Base-by-base conservation (phyloP, 1,284 basidiomycete species). In the Leccinum cinnamomeum region DNA sequence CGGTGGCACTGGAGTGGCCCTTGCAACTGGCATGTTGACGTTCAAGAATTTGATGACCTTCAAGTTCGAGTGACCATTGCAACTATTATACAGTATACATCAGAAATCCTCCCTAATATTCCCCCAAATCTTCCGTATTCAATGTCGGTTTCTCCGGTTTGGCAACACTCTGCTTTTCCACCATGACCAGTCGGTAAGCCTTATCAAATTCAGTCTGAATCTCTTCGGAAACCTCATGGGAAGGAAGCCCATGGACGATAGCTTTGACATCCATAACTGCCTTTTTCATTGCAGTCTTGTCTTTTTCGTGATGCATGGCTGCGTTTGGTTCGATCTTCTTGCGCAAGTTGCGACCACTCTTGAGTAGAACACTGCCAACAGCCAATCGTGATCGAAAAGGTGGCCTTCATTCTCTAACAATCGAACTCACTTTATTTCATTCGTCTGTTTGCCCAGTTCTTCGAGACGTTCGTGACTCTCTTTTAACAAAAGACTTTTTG, bases 121-220 rank as follows among this genome's bases (percentile, higher is more conserved):
- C 79, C 81, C 57, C 67, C 82, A 59, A 67, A 76, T 75, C 70
- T 37, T 72, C 69, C 3, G 61, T 65, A 51, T 75, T 72, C 28
- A 76, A 50, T 8, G 37, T 30, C 2, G 71, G 75, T 55, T 67
- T 75, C 54, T 64, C 57, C 44, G 65, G 58, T 59, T 65, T 68
- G 10, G 23, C 50, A 51, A 58, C 60, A 11, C 51, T 55, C 33
- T 65, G 56, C 51, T 62, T 61, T 60, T 67, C 65, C 16, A 54
- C 37, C 53, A 75, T 64, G 37, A 79, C 74, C 0, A 76, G 73
- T 28, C 76, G 72, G 53, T 75, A 65, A 4, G 68, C 79, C n/a
- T 72, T 51, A 1, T 65, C 46, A 39, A 81, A 64, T 37, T 79
- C 71, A 0, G 60, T 57, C n/a, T 66, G 53, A 16, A 80, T 62